phyloP scores from a whole-genome alignment of 164 flowering plant genomes.

The Warburgia ugandensis region DNA sequence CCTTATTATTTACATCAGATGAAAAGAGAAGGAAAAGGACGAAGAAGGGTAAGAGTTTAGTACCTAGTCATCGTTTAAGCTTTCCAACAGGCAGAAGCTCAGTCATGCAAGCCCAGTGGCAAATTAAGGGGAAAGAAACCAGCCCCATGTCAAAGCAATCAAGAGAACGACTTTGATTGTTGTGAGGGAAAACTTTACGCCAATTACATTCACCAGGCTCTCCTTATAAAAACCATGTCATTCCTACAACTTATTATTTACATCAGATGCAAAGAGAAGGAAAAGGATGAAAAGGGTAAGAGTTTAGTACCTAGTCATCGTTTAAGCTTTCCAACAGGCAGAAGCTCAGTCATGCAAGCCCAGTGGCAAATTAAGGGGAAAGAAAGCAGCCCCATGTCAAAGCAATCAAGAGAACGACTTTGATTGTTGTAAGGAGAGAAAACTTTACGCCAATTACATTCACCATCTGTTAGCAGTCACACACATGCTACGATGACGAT shows the following conservation, averaged over 20 bases:
- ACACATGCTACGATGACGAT: constrained; percentile 8
- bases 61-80: constrained; percentile 1
- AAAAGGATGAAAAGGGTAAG: too few relatives aligned
- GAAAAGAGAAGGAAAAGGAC: neutral
- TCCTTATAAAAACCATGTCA: too few relatives aligned
- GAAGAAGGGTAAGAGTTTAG: neutral
- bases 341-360: constrained; percentile 7
- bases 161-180: constrained; percentile 4
- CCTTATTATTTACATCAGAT: too few relatives aligned
- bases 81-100: neutral
- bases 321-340: neutral
- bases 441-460: neutral
- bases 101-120: constrained; percentile 7
- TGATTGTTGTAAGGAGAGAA: constrained; percentile 5
- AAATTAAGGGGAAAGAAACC: constrained; percentile 4
- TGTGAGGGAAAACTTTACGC: constrained; percentile 2
- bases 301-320: neutral
- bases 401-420: constrained; percentile 7
- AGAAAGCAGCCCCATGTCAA: neutral
- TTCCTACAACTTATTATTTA: too few relatives aligned
- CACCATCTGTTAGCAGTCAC: constrained; percentile 3
- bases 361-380: constrained; percentile 4
- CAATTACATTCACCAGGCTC: too few relatives aligned
- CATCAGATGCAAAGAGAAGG: neutral
- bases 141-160: constrained; percentile 5